Base-by-base conservation (phyloP, 257 asterid species). In the Gynochthodes officinalis region DNA sequence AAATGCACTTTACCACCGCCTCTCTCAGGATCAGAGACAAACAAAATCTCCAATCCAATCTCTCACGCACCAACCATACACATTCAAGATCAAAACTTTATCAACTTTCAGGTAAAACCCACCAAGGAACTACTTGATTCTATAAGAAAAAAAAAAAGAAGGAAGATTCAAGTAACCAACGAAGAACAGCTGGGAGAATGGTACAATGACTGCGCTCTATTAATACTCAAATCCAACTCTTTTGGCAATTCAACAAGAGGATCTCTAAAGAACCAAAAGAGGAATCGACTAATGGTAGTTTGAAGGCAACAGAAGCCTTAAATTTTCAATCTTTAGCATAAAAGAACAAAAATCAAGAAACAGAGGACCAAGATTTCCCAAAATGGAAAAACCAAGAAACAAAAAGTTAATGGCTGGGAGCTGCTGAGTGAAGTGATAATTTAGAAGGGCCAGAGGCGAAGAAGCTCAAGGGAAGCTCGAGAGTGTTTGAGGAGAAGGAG, bases 291-390 rank as follows among this genome's bases (percentile, higher is more conserved):
- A 69, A 54, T n/a, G 64, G 42, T 50, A 14, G 9, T 67, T 9
- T 23, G 7, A 58, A 28, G 69, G 64, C 50, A 65, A 54, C 28
- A 63, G 63, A 73, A 30, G 37, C 73, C 80, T 68, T 44, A 70
- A 68, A 82, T 60, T 61, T 42, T 10, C 75, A 78, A 84, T 69
- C 74, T 71, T 70, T 33, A 59, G 61, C 78, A 39, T 78, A 73
- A 75, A 70, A 16, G 65, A 57, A 67, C 28, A 53, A 8, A 5
- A 40, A 42, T 76, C 25, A 71, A 37, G 63, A 70, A 28, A 55
- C 58, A 70, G 64, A 58, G 27, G 25, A 15, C 14, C 42, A 3
- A 28, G 30, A 16, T 55, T 57, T 50, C 48, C 33, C n/a, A 42
- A 12, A 58, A 16, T 25, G 37, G 32, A 2, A 33, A 49, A 23